Evolutionary conservation across 1,284 basidiomycete species (phyloP).

Genomic region (Neonothopanus nambi): DNA sequence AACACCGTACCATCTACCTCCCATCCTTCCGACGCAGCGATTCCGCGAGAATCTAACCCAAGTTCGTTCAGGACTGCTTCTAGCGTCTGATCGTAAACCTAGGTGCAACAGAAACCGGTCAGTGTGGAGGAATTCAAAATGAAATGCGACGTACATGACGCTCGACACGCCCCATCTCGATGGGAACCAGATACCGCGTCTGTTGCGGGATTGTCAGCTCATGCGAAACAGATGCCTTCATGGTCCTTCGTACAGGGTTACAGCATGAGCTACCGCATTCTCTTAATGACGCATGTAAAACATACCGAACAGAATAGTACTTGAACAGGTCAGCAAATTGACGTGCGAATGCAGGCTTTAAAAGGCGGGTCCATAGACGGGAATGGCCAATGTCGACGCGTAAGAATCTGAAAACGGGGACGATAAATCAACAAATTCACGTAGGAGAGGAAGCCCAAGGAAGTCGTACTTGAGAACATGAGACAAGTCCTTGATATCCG

Average conservation of each 20-base stretch:
- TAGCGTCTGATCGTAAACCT: slow-evolving; percentile 80
- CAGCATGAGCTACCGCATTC: neutral
- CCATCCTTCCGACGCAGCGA: slow-evolving; percentile 63
- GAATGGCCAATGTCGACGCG: slow-evolving; percentile 58
- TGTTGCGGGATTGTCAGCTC: slow-evolving; percentile 87
- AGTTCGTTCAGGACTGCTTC: slow-evolving; percentile 67
- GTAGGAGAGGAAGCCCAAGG: neutral
- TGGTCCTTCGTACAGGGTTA: slow-evolving; percentile 49
- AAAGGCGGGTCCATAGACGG: slow-evolving; percentile 67
- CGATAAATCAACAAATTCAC: neutral
- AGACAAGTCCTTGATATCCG: slow-evolving; percentile 71
- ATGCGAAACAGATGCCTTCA: slow-evolving; percentile 69
- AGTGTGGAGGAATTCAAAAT: neutral
- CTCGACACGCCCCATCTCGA: slow-evolving; percentile 77
- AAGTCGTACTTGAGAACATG: slow-evolving; percentile 62
- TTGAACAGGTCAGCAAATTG: slow-evolving; percentile 73
- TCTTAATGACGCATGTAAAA: neutral
- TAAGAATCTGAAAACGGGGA: slow-evolving; percentile 68
- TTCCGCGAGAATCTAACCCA: slow-evolving; percentile 69
- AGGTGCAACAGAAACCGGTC: too few species aligned
- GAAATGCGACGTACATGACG: slow-evolving; percentile 55
- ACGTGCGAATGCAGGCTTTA: slow-evolving; percentile 56
- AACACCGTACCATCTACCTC: slow-evolving; percentile 60
- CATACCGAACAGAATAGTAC: slow-evolving; percentile 66
- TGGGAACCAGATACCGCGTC: slow-evolving; percentile 71